Evolutionary conservation across 2,329 filamentous ascomycete genomes (phyloP).

Genomic region (Lomentospora prolificans): DNA sequence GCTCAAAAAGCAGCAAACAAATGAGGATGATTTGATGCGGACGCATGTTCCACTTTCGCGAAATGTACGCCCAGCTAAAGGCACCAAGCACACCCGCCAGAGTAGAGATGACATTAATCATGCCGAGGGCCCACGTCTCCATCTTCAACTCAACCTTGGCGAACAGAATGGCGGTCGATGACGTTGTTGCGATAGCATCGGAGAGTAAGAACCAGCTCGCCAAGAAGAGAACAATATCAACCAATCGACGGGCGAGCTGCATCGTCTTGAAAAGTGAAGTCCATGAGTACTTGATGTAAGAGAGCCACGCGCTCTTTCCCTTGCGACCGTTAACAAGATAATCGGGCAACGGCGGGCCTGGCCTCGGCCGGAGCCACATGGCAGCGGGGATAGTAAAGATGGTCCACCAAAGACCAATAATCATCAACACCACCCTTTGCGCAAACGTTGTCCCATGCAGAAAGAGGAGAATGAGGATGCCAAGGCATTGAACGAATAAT

Average conservation of each 20-base stretch:
- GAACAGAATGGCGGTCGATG: constrained; percentile 88
- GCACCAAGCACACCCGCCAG: constrained; percentile 76
- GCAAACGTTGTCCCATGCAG: constrained; percentile 75
- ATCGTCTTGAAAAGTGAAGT: constrained; percentile 73
- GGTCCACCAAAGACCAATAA: constrained; percentile 89
- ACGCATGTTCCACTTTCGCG: constrained; percentile 55
- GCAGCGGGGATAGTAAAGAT: constrained; percentile 82
- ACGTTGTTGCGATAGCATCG: constrained; percentile 89
- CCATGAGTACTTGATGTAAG: constrained; percentile 79
- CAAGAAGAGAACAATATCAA: constrained; percentile 70
- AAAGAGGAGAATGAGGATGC: constrained; percentile 65
- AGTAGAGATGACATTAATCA: constrained; percentile 92
- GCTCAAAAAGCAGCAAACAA: constrained; percentile 83
- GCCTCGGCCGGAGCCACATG: constrained; percentile 77
- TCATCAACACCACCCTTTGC: constrained; percentile 74
- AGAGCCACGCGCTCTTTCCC: constrained; percentile 37
- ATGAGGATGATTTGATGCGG: constrained; percentile 84
- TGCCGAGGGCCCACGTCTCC: constrained; percentile 74
- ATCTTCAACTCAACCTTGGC: constrained; percentile 90
- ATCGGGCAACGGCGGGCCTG: constrained; percentile 65
- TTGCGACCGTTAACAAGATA: constrained; percentile 18
- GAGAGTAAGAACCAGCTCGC: constrained; percentile 90
- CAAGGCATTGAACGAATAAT: constrained; percentile 71
- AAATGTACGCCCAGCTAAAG: constrained; percentile 79
- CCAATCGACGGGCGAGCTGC: constrained; percentile 59